Percentiles rank a stretch among this genome's conserved stretches.
These are phyloP conservation scores for Cylindrotheca fusiformis DNA, from an alignment of 108 stramenopile genomes.

Conservation along the genomic window DNA sequence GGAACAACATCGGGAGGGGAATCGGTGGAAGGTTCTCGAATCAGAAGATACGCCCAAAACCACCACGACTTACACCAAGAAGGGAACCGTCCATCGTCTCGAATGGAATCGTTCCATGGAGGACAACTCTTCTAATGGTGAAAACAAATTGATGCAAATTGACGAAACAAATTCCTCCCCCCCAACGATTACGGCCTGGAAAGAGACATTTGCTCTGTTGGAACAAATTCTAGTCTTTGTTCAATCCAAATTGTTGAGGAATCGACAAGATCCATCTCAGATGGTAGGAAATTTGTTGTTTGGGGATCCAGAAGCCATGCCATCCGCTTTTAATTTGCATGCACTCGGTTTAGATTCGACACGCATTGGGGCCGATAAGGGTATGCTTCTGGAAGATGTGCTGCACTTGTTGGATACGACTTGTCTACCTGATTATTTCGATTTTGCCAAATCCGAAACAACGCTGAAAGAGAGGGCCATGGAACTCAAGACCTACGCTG, in stretches of 20 bases:
- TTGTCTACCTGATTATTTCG: conserved; percentile 44
- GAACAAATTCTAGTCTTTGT: conserved; percentile 47
- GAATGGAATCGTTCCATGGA: conserved; percentile 35
- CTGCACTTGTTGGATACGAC: conserved; percentile 44
- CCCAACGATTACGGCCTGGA: conserved; percentile 32
- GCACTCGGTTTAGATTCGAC: conserved; percentile 50
- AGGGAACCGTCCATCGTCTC: conserved; percentile 20
- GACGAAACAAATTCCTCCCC: not conserved
- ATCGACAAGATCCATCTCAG: conserved; percentile 36
- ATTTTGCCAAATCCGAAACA: conserved; percentile 10
- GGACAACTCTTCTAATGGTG: not conserved
- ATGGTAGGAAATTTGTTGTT: conserved; percentile 55
- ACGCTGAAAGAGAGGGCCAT: conserved; percentile 1
- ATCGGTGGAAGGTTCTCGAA: conserved; percentile 23
- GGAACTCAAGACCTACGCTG: conserved; percentile 29
- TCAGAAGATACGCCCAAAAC: conserved; percentile 11
- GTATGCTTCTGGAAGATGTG: conserved; percentile 49
- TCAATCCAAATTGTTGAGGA: conserved; percentile 42
- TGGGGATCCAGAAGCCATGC: conserved; percentile 43
- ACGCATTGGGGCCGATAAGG: conserved; percentile 40
- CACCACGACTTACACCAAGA: conserved; percentile 5
- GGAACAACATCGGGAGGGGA: conserved; percentile 3
- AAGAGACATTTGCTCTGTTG: conserved; percentile 43
- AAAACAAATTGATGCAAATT: not conserved
- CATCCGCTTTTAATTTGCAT: conserved; percentile 34